Evolutionary conservation across 106 monocot species (phyloP).

Genomic region (Apostasia ramifera): DNA sequence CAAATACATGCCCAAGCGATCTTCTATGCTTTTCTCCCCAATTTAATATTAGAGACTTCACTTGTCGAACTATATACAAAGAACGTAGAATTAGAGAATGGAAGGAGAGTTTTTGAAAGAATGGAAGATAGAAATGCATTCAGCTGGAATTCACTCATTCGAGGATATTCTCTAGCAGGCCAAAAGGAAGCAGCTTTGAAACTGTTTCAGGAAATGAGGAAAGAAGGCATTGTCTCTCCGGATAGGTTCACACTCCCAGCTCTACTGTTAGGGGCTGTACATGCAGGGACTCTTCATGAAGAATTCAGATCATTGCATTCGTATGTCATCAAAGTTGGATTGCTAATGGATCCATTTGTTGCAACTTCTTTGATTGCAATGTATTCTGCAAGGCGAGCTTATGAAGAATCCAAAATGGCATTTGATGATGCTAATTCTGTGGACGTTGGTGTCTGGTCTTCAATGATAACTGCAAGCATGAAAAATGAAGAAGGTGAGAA

Average conservation of each 20-base stretch:
- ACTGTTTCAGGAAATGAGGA: constrained; percentile 13
- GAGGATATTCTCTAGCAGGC: constrained; percentile 22
- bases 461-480: constrained; percentile 20
- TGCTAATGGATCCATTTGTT: constrained; percentile 6
- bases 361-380: constrained; percentile 18
- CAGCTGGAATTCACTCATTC: constrained; percentile 25
- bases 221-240: constrained; percentile 6
- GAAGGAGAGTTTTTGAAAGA: constrained; percentile 7
- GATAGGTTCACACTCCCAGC: constrained; percentile 28
- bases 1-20: constrained; percentile 12
- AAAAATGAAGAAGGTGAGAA: constrained; percentile 9
- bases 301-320: constrained; percentile 17
- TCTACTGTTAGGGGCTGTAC: constrained; percentile 8
- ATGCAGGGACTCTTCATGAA: constrained; percentile 2
- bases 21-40: not conserved
- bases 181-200: constrained; percentile 14
- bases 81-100: constrained; percentile 8
- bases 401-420: constrained; percentile 5
- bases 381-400: constrained; percentile 6
- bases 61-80: constrained; percentile 14
- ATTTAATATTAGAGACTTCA: constrained; percentile 21
- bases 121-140: constrained; percentile 16
- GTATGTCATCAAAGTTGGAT: constrained; percentile 12
- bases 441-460: constrained; percentile 21
- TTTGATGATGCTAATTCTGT: constrained; percentile 10